phyloP scores from a whole-genome alignment of 306 rosid species.

The Lathyrus aphaca region DNA sequence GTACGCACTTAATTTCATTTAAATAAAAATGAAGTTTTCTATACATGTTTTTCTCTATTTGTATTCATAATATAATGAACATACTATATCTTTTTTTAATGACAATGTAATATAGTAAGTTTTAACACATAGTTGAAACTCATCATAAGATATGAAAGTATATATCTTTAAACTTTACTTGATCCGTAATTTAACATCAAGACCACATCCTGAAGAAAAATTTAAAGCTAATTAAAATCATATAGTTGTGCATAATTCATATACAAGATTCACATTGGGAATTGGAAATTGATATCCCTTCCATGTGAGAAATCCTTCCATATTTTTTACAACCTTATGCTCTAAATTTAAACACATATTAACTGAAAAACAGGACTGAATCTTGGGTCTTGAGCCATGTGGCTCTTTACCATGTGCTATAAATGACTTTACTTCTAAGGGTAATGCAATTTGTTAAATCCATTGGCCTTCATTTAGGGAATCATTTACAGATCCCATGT shows the following conservation, averaged over 20 bases:
- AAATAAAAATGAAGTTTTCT: too few species aligned
- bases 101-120: too few species aligned
- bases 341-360: conserved; percentile 33
- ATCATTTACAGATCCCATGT: conserved; percentile 55
- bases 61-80: too few species aligned
- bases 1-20: too few species aligned
- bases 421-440: conserved; percentile 51
- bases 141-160: too few species aligned
- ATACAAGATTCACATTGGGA: conserved; percentile 47
- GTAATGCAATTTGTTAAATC: conserved; percentile 39
- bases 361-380: conserved; percentile 46
- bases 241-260: conserved; percentile 17
- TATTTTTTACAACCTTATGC: background rate
- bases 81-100: too few species aligned
- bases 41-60: too few species aligned
- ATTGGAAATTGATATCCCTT: conserved; percentile 41
- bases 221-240: too few species aligned
- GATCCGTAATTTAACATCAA: too few species aligned
- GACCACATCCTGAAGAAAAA: too few species aligned
- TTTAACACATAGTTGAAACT: too few species aligned
- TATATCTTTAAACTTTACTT: too few species aligned
- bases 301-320: conserved; percentile 46
- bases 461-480: conserved; percentile 48
- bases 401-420: conserved; percentile 59
- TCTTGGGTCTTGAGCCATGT: conserved; percentile 45